Percentiles rank a stretch among this genome's conserved stretches.
Evolutionary conservation across 495 filamentous ascomycete genomes (phyloP).

Genomic region (Letharia lupina): DNA sequence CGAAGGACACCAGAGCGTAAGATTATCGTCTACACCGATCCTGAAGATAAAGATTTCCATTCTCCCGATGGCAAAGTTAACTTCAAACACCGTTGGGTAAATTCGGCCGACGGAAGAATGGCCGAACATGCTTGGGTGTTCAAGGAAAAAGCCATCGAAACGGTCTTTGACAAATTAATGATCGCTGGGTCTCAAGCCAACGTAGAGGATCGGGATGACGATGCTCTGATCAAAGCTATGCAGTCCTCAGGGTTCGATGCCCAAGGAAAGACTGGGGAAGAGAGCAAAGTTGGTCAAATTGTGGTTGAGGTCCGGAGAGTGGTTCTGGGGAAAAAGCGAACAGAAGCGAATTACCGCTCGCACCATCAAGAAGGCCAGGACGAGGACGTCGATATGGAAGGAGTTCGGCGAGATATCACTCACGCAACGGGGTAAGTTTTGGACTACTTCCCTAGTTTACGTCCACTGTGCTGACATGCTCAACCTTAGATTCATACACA

Average conservation of each 20-base stretch:
- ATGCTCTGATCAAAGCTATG: slow-evolving; percentile 22
- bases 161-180: slow-evolving; percentile 24
- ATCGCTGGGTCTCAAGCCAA: slow-evolving; percentile 10
- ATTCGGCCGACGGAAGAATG: slow-evolving; percentile 23
- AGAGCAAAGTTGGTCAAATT: slow-evolving; percentile 27
- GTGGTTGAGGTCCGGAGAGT: slow-evolving; percentile 25
- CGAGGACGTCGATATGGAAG: slow-evolving; percentile 16
- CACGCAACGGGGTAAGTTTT: slow-evolving; percentile 19
- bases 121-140: slow-evolving; percentile 26
- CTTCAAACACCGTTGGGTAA: slow-evolving; percentile 20
- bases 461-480: neutral
- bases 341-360: slow-evolving; percentile 13
- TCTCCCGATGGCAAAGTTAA: slow-evolving; percentile 15
- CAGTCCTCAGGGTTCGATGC: slow-evolving; percentile 13
- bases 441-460: neutral
- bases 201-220: slow-evolving; percentile 17
- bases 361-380: slow-evolving; percentile 19
- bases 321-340: slow-evolving; percentile 15
- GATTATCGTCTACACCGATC: slow-evolving; percentile 26
- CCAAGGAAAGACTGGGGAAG: neutral
- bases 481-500: slow-evolving; percentile 7
- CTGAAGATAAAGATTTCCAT: slow-evolving; percentile 15
- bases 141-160: slow-evolving; percentile 29
- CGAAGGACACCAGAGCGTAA: slow-evolving; percentile 23
- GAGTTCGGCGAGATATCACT: slow-evolving; percentile 15